phyloP scores from a whole-genome alignment of 305 asterid species.

The Solanum aculeatissimum region DNA sequence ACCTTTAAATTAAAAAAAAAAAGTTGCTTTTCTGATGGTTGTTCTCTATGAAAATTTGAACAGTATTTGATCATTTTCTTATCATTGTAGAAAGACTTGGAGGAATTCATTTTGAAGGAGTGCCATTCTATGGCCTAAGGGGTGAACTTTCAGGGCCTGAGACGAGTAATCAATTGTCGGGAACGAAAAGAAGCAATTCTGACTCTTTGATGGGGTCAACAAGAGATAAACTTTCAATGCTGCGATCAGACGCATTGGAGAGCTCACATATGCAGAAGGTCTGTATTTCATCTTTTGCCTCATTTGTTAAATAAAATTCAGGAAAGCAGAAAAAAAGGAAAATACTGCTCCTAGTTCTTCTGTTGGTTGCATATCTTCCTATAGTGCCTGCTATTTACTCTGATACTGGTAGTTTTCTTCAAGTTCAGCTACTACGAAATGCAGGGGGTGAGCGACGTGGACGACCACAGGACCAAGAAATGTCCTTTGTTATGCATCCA shows the following conservation, averaged over 20 bases:
- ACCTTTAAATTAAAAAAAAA: no score
- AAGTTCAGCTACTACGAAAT: conserved; percentile 59
- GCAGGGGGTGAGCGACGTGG: conserved; percentile 57
- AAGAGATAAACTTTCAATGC: conserved; percentile 47
- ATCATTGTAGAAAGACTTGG: conserved; percentile 50
- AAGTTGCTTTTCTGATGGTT: neutral
- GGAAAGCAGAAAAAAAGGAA: neutral
- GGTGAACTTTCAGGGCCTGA: conserved; percentile 56
- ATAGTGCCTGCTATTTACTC: conserved; percentile 9
- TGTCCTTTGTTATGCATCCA: conserved; percentile 40
- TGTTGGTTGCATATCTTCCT: neutral
- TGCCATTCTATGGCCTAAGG: conserved; percentile 65
- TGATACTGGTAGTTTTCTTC: conserved; percentile 26
- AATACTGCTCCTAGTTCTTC: neutral
- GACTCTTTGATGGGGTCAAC: conserved; percentile 57
- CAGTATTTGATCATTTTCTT: conserved; percentile 19
- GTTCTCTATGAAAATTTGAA: conserved; percentile 1
- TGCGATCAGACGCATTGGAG: conserved; percentile 50
- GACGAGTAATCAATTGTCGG: conserved; percentile 36
- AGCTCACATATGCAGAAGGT: conserved; percentile 72
- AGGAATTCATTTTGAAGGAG: conserved; percentile 65
- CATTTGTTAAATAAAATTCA: neutral
- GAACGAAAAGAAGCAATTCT: conserved; percentile 68
- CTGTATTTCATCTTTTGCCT: conserved; percentile 4
- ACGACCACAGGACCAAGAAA: conserved; percentile 43